phyloP scores from a whole-genome alignment of 352 stramenopile species.

The Chloridella minuta region DNA sequence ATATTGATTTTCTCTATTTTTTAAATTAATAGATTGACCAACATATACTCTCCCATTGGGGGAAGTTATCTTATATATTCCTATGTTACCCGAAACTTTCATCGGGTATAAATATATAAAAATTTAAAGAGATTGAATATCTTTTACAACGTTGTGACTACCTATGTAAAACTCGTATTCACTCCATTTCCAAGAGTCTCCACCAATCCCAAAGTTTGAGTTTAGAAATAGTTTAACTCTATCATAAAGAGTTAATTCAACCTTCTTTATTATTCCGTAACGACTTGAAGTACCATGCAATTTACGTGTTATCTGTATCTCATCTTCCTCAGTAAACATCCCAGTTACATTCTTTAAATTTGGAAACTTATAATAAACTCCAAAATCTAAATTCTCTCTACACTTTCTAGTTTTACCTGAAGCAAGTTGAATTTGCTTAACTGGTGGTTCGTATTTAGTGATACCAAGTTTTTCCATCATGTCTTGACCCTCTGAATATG shows the following conservation, averaged over 20 bases:
- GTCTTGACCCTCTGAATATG: background rate
- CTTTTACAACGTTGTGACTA: conserved; percentile 4
- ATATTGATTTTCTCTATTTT: too few relatives aligned
- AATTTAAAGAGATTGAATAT: background rate
- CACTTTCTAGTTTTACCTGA: background rate
- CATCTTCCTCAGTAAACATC: conserved; percentile 9
- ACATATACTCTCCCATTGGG: too few relatives aligned
- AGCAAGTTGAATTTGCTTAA: conserved; percentile 12
- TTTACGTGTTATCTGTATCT: background rate
- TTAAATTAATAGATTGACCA: too few relatives aligned
- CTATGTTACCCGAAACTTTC: too few relatives aligned
- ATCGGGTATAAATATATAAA: too few relatives aligned
- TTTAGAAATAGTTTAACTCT: background rate
- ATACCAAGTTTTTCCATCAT: conserved; percentile 3
- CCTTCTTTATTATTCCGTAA: background rate
- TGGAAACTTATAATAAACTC: conserved; percentile 12
- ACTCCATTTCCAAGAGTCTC: background rate
- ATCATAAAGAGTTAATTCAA: background rate
- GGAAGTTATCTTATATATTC: too few relatives aligned
- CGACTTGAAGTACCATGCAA: background rate
- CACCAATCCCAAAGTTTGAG: too few relatives aligned
- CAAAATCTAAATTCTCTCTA: background rate
- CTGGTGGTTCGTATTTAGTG: conserved; percentile 9
- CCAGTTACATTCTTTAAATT: conserved; percentile 8
- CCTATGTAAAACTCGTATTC: background rate